Evolutionary conservation across 1,284 basidiomycete genomes (phyloP).

Genomic region (Naganishia albida): DNA sequence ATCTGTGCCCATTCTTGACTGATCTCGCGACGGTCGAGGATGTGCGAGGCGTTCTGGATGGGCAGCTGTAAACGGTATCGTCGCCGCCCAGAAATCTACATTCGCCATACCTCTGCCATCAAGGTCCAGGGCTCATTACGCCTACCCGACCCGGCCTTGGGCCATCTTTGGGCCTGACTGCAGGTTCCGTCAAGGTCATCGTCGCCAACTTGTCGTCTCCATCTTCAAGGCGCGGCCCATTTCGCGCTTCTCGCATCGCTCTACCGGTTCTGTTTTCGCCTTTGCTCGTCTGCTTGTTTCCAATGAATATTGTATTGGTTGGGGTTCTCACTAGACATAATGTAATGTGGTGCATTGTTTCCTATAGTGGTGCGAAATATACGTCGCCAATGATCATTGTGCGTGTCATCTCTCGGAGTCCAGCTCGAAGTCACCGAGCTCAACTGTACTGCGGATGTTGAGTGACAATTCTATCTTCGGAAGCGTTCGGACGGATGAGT

Average conservation of each 20-base stretch:
- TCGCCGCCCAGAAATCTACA: neutral
- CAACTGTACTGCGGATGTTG: conserved; percentile 1
- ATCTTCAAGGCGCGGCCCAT: no score
- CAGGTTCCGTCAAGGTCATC: no score
- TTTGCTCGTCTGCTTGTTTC: neutral
- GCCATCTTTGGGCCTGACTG: no score
- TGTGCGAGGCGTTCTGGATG: conserved; percentile 84
- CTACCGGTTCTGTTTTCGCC: neutral
- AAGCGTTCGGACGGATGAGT: neutral
- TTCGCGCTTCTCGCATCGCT: no score
- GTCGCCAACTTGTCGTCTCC: no score
- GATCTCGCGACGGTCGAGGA: conserved; percentile 85
- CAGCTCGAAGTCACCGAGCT: neutral
- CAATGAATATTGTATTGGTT: conserved; percentile 1
- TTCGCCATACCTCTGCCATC: no score
- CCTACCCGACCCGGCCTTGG: no score
- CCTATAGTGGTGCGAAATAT: neutral
- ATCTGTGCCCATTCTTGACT: conserved; percentile 87
- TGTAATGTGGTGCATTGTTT: neutral
- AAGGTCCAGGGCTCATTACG: no score
- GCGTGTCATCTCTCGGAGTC: neutral
- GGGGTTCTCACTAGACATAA: conserved; percentile 5
- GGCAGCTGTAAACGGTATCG: conserved; percentile 40
- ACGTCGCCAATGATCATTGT: neutral
- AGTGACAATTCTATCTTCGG: conserved; percentile 16